Evolutionary conservation across 805 yeast genomes (phyloP).

Genomic region (Tetrapisispora namnaoensis): DNA sequence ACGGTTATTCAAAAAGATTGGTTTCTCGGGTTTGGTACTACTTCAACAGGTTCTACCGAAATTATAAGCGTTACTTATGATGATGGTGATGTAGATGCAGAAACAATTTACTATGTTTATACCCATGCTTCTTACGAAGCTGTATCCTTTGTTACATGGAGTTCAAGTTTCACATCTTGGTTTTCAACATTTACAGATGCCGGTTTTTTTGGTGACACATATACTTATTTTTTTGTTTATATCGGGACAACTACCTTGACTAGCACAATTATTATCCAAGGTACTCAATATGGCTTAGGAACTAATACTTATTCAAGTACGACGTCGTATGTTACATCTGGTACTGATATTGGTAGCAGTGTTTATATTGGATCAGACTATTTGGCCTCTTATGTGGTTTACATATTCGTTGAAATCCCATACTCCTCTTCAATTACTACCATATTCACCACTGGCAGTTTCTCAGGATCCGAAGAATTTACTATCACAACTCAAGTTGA

Average conservation of each 20-base stretch:
- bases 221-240: background rate
- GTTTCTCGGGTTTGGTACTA: background rate
- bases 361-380: constrained; percentile 5
- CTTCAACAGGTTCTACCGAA: background rate
- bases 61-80: background rate
- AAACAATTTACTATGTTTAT: background rate
- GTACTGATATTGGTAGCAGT: constrained; percentile 5
- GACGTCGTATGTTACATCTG: constrained; percentile 1
- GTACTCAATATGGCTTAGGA: background rate
- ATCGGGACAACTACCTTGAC: background rate
- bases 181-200: background rate
- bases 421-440: background rate
- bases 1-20: background rate
- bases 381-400: background rate
- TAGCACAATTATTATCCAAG: background rate
- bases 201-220: background rate
- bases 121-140: background rate
- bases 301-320: constrained; percentile 1
- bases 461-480: background rate
- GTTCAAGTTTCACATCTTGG: background rate
- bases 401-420: background rate
- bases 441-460: background rate
- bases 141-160: background rate
- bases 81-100: background rate
- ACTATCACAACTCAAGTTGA: background rate